These are phyloP conservation scores for Kodamaea plutei DNA, from an alignment of 1,139 yeast species.

Conservation along the genomic window DNA sequence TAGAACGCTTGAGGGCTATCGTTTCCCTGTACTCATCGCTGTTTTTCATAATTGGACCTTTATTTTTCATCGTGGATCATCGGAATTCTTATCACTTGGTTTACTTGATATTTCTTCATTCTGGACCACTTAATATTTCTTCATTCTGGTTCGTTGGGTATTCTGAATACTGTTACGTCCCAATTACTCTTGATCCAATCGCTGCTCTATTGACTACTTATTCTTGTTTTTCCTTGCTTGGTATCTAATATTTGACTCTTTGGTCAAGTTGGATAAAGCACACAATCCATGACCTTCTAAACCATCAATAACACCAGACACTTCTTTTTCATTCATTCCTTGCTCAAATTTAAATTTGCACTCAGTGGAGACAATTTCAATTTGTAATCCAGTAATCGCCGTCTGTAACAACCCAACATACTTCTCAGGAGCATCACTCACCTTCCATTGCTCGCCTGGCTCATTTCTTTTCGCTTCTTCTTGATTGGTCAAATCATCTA, in stretches of 20 bases:
- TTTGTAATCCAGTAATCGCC: conserved; percentile 57
- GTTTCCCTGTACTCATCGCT: too few relatives aligned
- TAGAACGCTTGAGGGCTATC: too few relatives aligned
- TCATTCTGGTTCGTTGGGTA: conserved; percentile 14
- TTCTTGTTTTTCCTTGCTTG: conserved; percentile 6
- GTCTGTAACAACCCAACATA: conserved; percentile 45
- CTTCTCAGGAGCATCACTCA: conserved; percentile 54
- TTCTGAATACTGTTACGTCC: conserved; percentile 16
- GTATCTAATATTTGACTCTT: conserved; percentile 10
- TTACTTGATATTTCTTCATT: too few relatives aligned
- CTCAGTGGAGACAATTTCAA: conserved; percentile 47
- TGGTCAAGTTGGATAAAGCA: conserved; percentile 10
- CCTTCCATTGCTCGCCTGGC: conserved; percentile 51
- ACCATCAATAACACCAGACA: conserved; percentile 53
- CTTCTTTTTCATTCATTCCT: conserved; percentile 39
- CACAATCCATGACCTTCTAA: conserved; percentile 24
- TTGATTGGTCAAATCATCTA: conserved; percentile 44
- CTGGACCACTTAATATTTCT: too few relatives aligned
- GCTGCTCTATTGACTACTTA: too few relatives aligned
- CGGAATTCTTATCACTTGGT: too few relatives aligned
- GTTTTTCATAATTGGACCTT: too few relatives aligned
- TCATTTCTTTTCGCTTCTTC: conserved; percentile 40
- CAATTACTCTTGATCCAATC: conserved; percentile 3
- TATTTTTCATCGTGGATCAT: too few relatives aligned
- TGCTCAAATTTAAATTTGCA: conserved; percentile 65